Percentiles rank a stretch among this genome's conserved stretches.
These are phyloP conservation scores for Ceratobasidium sp. DNA, from an alignment of 1,284 basidiomycete species.

Conservation along the genomic window DNA sequence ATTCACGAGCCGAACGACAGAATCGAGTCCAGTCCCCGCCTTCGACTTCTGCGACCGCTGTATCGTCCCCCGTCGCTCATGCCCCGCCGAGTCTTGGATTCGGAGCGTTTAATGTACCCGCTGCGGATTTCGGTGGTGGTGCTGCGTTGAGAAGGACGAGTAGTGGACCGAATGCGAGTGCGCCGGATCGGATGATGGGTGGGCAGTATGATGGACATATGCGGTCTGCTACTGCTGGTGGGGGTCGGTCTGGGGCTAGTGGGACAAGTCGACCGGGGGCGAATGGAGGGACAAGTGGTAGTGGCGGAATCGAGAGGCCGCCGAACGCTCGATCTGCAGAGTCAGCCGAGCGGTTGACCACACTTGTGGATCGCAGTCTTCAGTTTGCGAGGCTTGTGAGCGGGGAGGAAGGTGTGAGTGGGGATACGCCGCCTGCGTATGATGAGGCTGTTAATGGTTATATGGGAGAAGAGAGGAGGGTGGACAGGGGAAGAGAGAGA, in stretches of 20 bases:
- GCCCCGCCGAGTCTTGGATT: neutral
- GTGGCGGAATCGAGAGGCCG: too few species aligned
- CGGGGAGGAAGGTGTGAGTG: constrained; percentile 73
- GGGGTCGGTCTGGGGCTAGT: constrained; percentile 50
- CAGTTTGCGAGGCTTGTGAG: constrained; percentile 72
- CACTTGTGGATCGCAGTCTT: constrained; percentile 50
- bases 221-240: neutral
- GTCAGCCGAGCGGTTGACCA: constrained; percentile 12
- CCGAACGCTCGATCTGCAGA: constrained; percentile 7
- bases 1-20: constrained; percentile 30
- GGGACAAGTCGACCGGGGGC: constrained; percentile 52
- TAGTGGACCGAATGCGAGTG: constrained; percentile 8
- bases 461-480: neutral
- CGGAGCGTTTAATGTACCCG: constrained; percentile 22
- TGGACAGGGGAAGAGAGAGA: constrained; percentile 8
- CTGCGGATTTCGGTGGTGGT: constrained; percentile 9
- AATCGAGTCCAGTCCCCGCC: constrained; percentile 21
- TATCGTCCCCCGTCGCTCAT: too few species aligned
- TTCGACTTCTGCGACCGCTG: too few species aligned
- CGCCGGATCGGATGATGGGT: constrained; percentile 55
- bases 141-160: constrained; percentile 5
- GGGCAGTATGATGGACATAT: constrained; percentile 59
- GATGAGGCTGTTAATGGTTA: constrained; percentile 53
- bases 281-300: constrained; percentile 63
- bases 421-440: constrained; percentile 76